A percentile compares a stretch with the other conserved stretches of the same genome.
These are phyloP conservation scores for Tylopilus sp. DNA, from an alignment of 768 basidiomycete genomes.

Conservation along the genomic window DNA sequence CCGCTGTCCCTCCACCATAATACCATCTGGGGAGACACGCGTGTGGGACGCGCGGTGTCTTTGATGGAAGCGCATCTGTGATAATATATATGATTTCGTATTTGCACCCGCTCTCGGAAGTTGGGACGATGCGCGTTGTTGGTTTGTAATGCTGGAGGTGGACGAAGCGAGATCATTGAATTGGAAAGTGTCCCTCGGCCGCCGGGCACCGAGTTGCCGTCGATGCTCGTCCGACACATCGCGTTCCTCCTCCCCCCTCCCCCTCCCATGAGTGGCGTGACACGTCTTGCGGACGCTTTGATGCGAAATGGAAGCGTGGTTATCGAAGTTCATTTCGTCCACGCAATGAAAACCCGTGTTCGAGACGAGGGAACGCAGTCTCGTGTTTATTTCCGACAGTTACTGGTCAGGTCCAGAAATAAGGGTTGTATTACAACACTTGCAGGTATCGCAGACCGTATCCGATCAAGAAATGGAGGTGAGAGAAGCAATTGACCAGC, in stretches of 20 bases:
- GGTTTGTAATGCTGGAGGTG: slow-evolving; percentile 1
- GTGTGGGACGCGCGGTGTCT: slow-evolving; percentile 1
- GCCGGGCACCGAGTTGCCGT: too few relatives aligned
- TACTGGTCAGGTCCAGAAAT: slow-evolving; percentile 26
- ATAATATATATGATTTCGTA: background rate
- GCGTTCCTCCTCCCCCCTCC: too few relatives aligned
- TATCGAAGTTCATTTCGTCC: background rate
- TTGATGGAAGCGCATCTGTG: slow-evolving; percentile 3
- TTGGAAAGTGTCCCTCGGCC: background rate
- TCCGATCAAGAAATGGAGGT: slow-evolving; percentile 25
- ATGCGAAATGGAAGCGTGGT: background rate
- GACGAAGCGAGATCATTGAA: background rate
- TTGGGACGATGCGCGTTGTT: too few relatives aligned
- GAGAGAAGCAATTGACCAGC: slow-evolving; percentile 12
- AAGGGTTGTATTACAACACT: slow-evolving; percentile 34
- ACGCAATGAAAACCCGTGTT: background rate
- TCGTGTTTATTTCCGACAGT: slow-evolving; percentile 17
- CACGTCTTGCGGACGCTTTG: background rate
- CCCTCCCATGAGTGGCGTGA: background rate
- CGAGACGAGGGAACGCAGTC: background rate
- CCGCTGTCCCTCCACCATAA: background rate
- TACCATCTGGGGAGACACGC: too few relatives aligned
- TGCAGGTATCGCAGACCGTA: slow-evolving; percentile 34
- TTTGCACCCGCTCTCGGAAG: background rate
- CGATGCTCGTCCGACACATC: too few relatives aligned